Percentiles rank a stretch among this genome's conserved stretches.
These are phyloP conservation scores for Rhamnella rubrinervis DNA, from an alignment of 331 rosid genomes.

Conservation along the genomic window DNA sequence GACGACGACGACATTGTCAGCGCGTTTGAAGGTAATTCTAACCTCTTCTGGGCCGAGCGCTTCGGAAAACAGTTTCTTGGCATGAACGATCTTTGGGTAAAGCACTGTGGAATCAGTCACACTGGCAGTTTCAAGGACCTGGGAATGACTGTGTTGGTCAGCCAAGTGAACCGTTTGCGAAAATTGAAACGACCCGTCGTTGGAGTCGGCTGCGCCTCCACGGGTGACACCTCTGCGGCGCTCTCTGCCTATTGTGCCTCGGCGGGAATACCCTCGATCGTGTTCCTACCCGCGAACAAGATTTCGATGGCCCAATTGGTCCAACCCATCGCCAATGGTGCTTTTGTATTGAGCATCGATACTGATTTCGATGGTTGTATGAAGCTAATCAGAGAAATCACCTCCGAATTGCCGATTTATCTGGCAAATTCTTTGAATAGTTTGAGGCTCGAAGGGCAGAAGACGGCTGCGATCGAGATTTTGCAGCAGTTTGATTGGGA, in stretches of 20 bases:
- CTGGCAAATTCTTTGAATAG: slow-evolving; percentile 79
- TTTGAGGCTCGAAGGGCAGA: slow-evolving; percentile 75
- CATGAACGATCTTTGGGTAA: slow-evolving; percentile 88
- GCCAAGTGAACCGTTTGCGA: slow-evolving; percentile 74
- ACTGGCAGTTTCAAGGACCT: slow-evolving; percentile 81
- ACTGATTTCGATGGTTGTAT: slow-evolving; percentile 80
- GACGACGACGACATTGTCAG: slow-evolving; percentile 50
- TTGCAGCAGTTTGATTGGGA: slow-evolving; percentile 85
- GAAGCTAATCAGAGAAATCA: slow-evolving; percentile 74
- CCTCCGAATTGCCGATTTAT: slow-evolving; percentile 70
- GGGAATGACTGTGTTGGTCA: slow-evolving; percentile 80
- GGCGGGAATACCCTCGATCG: slow-evolving; percentile 76
- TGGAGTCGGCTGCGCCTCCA: slow-evolving; percentile 82
- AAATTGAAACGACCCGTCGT: slow-evolving; percentile 55
- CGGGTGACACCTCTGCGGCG: slow-evolving; percentile 79
- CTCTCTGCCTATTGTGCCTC: slow-evolving; percentile 82
- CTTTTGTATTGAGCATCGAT: slow-evolving; percentile 58
- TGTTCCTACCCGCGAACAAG: slow-evolving; percentile 74
- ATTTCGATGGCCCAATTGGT: slow-evolving; percentile 79
- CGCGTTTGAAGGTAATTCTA: slow-evolving; percentile 68
- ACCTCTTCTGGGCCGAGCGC: slow-evolving; percentile 89
- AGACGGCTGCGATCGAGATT: slow-evolving; percentile 80
- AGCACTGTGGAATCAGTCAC: slow-evolving; percentile 83
- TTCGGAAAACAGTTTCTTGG: slow-evolving; percentile 72
- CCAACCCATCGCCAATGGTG: slow-evolving; percentile 76